Evolutionary conservation across 129 eudicot genomes (phyloP), one percentile per base, ranked within the genome.

Genomic region (Logfia minima): DNA sequence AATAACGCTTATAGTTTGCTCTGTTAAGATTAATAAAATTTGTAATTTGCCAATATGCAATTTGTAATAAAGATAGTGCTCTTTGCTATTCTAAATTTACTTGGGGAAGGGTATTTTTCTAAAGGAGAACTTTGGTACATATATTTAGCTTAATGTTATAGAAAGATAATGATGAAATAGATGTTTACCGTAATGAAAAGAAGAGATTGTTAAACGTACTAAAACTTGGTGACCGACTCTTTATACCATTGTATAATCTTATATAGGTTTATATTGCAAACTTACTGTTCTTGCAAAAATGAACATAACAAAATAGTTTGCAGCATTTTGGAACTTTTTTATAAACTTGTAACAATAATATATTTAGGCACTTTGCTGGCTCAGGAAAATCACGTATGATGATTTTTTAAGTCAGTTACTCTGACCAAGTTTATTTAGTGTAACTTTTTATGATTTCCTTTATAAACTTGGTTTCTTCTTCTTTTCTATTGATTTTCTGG

Each of bases 201-300:
- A 13, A 11, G 34, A 75, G 26, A 23, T 39, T 39, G 18, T 23
- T 75, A 41, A 74, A 75, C 48, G 16, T 43, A 62, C 29, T n/a
- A 32, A 53, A 55, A 18, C 21, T 53, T 43, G 10, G 66, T 53
- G 43, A 29, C 39, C 2, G 23, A 23, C 37, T 18, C 18, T 21
- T 21, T 3, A n/a, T 58, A 58, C 52, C 21, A 72, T 72, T 19
- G 13, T 29, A 6, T 70, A 45, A 72, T 72, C 29, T 11, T 29
- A 6, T 70, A 45, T 19, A 21, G 29, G 32, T 35, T 29, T 19
- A 48, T 35, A 48, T 16, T 72, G 66, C 34, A 31, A n/a, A 56
- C 60, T 23, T 59, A 19, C 70, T 22, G 39, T 13, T 52, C 76
- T 41, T 61, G 28, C 78, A 39, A 24, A 75, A 35, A 35, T 43